A percentile compares a stretch with the other conserved stretches of the same genome.
Conservation (phyloP, 352 stramenopile species). For the Globisporangium solare region DNA sequence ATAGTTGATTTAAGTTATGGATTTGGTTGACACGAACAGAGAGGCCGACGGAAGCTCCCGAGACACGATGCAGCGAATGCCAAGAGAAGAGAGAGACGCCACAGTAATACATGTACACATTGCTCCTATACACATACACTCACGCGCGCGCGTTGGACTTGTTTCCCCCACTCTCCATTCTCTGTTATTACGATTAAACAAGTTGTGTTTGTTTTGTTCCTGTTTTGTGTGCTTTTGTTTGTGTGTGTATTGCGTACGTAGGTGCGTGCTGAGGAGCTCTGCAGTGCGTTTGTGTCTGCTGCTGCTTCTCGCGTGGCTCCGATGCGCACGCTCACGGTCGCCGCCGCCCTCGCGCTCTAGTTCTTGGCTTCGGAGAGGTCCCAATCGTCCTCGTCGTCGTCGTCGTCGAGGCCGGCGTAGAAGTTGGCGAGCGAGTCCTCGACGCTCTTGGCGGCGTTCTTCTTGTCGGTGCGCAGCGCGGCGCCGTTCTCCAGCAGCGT, state of each 20-base stretch:
- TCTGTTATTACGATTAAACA: slow-evolving; percentile 13
- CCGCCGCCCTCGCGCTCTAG: slow-evolving; percentile 10
- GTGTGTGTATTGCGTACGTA: background rate
- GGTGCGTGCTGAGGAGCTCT: background rate
- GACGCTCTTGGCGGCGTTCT: slow-evolving; percentile 37
- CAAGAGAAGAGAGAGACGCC: background rate
- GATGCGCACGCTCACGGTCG: too few species aligned
- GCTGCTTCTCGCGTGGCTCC: too few species aligned
- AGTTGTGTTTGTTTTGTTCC: slow-evolving; percentile 6
- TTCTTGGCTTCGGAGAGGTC: slow-evolving; percentile 25
- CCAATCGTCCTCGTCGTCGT: slow-evolving; percentile 65
- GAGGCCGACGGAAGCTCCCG: background rate
- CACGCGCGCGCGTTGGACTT: background rate
- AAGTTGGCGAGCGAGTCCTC: slow-evolving; percentile 79
- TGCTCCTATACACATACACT: background rate
- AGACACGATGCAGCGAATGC: too few species aligned
- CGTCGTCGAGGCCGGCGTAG: slow-evolving; percentile 63
- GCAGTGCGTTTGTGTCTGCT: background rate
- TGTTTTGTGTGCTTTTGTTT: slow-evolving; percentile 8
- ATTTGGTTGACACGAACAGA: slow-evolving; percentile 5
- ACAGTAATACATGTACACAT: slow-evolving; percentile 3
- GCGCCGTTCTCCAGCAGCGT: slow-evolving; percentile 67
- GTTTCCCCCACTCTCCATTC: background rate
- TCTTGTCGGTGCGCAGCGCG: slow-evolving; percentile 35
- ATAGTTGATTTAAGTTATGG: slow-evolving; percentile 36